Evolutionary conservation across 768 basidiomycete species (phyloP).

Genomic region (Royoungia palumana): DNA sequence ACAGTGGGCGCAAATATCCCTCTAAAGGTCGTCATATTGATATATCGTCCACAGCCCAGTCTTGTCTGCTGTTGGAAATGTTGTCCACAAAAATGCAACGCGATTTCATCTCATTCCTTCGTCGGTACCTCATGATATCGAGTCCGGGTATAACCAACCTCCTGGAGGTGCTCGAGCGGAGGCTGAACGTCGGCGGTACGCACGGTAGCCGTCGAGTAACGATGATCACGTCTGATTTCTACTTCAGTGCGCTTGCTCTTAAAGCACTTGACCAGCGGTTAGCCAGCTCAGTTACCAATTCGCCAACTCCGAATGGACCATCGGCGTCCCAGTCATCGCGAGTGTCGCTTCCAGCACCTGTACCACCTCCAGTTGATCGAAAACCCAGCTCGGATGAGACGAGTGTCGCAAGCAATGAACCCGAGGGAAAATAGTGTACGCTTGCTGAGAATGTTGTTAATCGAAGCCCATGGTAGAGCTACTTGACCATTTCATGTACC

Average conservation of each 20-base stretch:
- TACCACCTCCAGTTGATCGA: conserved; percentile 33
- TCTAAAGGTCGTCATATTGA: conserved; percentile 2
- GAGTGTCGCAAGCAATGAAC: conserved; percentile 15
- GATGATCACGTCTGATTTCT: conserved; percentile 5
- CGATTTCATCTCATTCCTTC: conserved; percentile 75
- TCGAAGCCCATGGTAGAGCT: neutral
- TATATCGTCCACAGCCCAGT: conserved; percentile 51
- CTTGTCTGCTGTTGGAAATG: conserved; percentile 62
- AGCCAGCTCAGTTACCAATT: conserved; percentile 49
- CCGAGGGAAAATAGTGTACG: conserved; percentile 23
- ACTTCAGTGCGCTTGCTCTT: conserved; percentile 82
- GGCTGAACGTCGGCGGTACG: conserved; percentile 90
- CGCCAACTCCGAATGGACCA: conserved; percentile 30
- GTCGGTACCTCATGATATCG: conserved; percentile 54
- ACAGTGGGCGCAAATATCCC: conserved; percentile 57
- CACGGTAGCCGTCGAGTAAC: neutral
- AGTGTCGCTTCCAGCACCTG: conserved; percentile 27
- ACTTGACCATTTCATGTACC: neutral
- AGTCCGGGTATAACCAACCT: conserved; percentile 70
- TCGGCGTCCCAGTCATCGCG: conserved; percentile 28
- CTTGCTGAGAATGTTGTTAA: conserved; percentile 5
- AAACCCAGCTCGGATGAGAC: conserved; percentile 22
- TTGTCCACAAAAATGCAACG: conserved; percentile 62
- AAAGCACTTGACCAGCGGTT: conserved; percentile 95
- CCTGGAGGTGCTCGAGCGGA: conserved; percentile 93